phyloP scores from a whole-genome alignment of 352 stramenopile genomes.

The Phytophthora meadii region DNA sequence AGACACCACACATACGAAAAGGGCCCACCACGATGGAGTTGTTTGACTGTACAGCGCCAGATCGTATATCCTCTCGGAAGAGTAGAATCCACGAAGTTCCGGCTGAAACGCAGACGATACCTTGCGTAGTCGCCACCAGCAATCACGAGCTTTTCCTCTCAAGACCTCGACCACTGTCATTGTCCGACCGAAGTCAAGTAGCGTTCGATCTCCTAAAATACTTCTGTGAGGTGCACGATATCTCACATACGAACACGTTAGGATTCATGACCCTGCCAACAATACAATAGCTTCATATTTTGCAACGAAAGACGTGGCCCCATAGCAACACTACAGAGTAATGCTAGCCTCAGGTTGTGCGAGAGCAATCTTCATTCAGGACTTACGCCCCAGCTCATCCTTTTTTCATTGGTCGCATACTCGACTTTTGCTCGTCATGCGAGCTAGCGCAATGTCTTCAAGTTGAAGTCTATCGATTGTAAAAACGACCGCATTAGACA shows the following conservation, averaged over 20 bases:
- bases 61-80: neutral
- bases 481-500: neutral
- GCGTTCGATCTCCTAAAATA: no score
- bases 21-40: neutral
- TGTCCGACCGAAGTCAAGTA: no score
- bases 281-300: no score
- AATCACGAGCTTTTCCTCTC: neutral
- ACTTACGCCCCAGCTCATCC: neutral
- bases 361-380: neutral
- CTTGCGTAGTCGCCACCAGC: neutral
- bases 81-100: slow-evolving; percentile 1
- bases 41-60: neutral
- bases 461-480: neutral
- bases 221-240: no score
- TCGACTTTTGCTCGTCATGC: slow-evolving; percentile 3
- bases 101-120: slow-evolving; percentile 4
- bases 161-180: neutral
- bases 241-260: no score
- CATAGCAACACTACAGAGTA: no score
- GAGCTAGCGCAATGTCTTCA: slow-evolving; percentile 4
- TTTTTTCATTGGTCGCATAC: slow-evolving; percentile 5
- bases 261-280: no score
- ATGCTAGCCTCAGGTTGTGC: neutral
- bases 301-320: no score
- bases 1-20: neutral